Evolutionary conservation across 2,329 filamentous ascomycete species (phyloP).

Genomic region (Alternaria atra): DNA sequence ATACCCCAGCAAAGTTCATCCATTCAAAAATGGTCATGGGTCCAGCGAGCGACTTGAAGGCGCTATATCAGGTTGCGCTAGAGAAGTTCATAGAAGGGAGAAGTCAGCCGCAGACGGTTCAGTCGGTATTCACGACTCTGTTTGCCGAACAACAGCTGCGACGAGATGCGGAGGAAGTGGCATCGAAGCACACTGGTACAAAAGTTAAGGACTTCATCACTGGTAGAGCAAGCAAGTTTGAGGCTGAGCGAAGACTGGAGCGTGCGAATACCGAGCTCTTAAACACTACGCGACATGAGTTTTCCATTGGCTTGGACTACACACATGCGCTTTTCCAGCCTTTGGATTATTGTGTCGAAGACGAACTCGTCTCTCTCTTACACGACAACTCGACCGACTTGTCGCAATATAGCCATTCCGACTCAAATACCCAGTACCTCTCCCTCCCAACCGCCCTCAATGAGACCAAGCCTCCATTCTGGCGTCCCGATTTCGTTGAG

Average conservation of each 20-base stretch:
- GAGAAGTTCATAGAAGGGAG: conserved; percentile 46
- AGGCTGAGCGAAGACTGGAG: conserved; percentile 36
- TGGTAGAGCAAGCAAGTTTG: conserved; percentile 49
- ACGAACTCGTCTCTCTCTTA: conserved; percentile 38
- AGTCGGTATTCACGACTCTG: conserved; percentile 60
- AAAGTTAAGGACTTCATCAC: conserved; percentile 26
- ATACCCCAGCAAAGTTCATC: conserved; percentile 54
- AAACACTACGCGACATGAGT: conserved; percentile 57
- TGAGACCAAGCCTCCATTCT: conserved; percentile 42
- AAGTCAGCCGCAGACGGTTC: conserved; percentile 48
- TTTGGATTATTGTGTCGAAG: conserved; percentile 33
- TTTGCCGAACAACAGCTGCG: conserved; percentile 64
- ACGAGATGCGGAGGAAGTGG: conserved; percentile 52
- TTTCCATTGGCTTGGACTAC: conserved; percentile 63
- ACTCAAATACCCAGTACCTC: conserved; percentile 43
- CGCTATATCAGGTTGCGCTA: conserved; percentile 57
- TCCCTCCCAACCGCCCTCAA: conserved; percentile 52
- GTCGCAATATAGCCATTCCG: conserved; percentile 42
- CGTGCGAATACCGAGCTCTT: conserved; percentile 37
- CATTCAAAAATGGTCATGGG: conserved; percentile 62
- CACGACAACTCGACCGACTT: conserved; percentile 51
- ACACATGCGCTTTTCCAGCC: conserved; percentile 59
- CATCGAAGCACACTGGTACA: conserved; percentile 12
- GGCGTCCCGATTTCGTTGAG: conserved; percentile 34
- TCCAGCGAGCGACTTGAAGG: conserved; percentile 58